These are phyloP conservation scores for Podila horticola DNA, from an alignment of 192 early-diverging fungal species.

Conservation along the genomic window DNA sequence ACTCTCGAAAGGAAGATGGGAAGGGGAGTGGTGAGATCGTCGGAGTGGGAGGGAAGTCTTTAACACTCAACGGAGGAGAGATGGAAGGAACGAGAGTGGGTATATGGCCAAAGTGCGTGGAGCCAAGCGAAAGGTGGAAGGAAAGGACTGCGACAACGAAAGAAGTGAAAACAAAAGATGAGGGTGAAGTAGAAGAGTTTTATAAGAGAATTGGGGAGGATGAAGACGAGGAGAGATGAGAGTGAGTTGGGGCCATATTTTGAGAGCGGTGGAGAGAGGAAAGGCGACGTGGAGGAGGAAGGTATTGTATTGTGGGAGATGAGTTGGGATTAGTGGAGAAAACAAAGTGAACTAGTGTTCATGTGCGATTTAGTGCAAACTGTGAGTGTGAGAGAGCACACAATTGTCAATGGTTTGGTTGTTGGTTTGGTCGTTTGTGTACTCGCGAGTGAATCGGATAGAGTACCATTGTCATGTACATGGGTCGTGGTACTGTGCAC, in stretches of 20 bases:
- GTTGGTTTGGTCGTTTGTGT: no score
- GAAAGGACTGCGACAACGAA: slow-evolving; percentile 7
- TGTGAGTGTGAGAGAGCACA: no score
- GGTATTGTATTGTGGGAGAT: not conserved
- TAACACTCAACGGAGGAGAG: not conserved
- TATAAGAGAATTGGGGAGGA: slow-evolving; percentile 26
- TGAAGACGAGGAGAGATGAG: slow-evolving; percentile 19
- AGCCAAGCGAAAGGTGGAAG: not conserved
- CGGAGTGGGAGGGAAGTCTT: slow-evolving; percentile 4
- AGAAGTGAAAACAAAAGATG: not conserved
- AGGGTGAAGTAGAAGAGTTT: not conserved
- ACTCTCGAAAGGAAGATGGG: not conserved
- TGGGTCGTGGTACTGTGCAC: no score
- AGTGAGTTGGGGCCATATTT: slow-evolving; percentile 1
- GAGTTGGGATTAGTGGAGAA: no score
- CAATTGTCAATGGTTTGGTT: no score
- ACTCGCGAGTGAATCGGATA: no score
- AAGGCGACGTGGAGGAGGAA: not conserved
- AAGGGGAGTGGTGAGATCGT: not conserved
- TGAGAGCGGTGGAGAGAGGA: slow-evolving; percentile 18
- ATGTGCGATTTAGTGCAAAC: no score
- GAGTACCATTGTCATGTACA: no score
- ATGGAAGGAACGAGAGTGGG: not conserved
- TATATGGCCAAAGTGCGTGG: not conserved
- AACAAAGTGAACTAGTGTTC: no score